Percentiles rank a stretch among this genome's conserved stretches.
Conservation (phyloP, 345 rosid species). For the Pugionium dolabratum region DNA sequence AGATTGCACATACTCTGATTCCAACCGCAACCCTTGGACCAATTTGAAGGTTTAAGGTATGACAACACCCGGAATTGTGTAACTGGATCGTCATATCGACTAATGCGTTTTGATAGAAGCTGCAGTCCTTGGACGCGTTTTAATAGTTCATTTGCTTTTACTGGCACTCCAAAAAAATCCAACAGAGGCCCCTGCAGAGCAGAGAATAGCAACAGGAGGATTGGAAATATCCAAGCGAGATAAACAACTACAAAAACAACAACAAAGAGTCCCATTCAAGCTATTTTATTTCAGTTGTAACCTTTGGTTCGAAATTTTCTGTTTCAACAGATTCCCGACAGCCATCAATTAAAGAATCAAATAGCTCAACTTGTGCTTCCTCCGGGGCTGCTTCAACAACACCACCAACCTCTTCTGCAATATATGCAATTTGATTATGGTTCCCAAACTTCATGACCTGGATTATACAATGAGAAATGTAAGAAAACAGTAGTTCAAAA, state of each 20-base stretch:
- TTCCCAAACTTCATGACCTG: slow-evolving; percentile 96
- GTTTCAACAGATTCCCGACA: slow-evolving; percentile 74
- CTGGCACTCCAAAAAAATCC: slow-evolving; percentile 96
- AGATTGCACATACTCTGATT: slow-evolving; percentile 68
- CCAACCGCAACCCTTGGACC: slow-evolving; percentile 99
- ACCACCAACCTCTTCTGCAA: slow-evolving; percentile 90
- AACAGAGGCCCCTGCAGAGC: slow-evolving; percentile 75
- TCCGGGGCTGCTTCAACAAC: slow-evolving; percentile 70
- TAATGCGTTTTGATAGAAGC: slow-evolving; percentile 77
- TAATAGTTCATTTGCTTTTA: slow-evolving; percentile 82
- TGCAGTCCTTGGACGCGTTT: slow-evolving; percentile 90
- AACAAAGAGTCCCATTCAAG: slow-evolving; percentile 18
- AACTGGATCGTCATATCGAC: slow-evolving; percentile 78
- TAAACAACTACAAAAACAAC: not conserved
- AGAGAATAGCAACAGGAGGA: slow-evolving; percentile 3
- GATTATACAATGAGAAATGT: slow-evolving; percentile 26
- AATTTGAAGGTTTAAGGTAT: slow-evolving; percentile 93
- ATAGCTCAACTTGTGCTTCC: slow-evolving; percentile 86
- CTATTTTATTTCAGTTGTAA: slow-evolving; percentile 34
- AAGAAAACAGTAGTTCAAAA: not conserved
- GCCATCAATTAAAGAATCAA: slow-evolving; percentile 83
- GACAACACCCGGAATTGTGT: slow-evolving; percentile 81
- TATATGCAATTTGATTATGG: slow-evolving; percentile 64
- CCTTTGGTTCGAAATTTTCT: slow-evolving; percentile 79
- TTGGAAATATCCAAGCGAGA: slow-evolving; percentile 1